Evolutionary conservation across 805 yeast genomes (phyloP).

Genomic region (Myxozyma nipponensis): DNA sequence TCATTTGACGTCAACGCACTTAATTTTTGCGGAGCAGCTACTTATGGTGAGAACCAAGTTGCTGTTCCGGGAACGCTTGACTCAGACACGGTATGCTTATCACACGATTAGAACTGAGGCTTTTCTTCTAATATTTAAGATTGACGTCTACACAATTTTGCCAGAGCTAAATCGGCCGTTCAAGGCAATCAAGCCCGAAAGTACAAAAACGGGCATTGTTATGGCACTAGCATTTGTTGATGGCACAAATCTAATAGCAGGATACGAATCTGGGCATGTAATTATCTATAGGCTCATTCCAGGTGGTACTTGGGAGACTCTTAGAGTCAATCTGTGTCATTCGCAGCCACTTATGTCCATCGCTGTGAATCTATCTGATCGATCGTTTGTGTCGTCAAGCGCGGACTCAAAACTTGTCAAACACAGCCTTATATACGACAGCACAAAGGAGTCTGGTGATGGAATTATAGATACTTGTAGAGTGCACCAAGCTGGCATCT

Average conservation of each 20-base stretch:
- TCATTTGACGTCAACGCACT: constrained; percentile 68
- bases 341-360: constrained; percentile 35
- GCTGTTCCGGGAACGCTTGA: constrained; percentile 62
- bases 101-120: background rate
- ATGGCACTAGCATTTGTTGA: constrained; percentile 52
- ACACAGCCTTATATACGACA: constrained; percentile 28
- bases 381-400: constrained; percentile 34
- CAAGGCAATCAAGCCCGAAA: constrained; percentile 30
- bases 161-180: constrained; percentile 26
- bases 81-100: constrained; percentile 54
- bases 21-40: constrained; percentile 65
- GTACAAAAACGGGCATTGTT: constrained; percentile 50
- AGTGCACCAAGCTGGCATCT: constrained; percentile 35
- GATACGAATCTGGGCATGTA: constrained; percentile 73
- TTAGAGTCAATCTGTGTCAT: constrained; percentile 31
- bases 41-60: constrained; percentile 39
- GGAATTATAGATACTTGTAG: constrained; percentile 8
- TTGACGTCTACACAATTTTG: constrained; percentile 52
- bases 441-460: background rate
- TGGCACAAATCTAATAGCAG: constrained; percentile 40
- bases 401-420: constrained; percentile 37
- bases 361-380: constrained; percentile 21
- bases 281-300: constrained; percentile 33
- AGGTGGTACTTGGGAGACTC: background rate
- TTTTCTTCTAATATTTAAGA: constrained; percentile 1